These are phyloP conservation scores for Paramecium sexaurelia DNA, from an alignment of 73 alveolate species.

Conservation along the genomic window DNA sequence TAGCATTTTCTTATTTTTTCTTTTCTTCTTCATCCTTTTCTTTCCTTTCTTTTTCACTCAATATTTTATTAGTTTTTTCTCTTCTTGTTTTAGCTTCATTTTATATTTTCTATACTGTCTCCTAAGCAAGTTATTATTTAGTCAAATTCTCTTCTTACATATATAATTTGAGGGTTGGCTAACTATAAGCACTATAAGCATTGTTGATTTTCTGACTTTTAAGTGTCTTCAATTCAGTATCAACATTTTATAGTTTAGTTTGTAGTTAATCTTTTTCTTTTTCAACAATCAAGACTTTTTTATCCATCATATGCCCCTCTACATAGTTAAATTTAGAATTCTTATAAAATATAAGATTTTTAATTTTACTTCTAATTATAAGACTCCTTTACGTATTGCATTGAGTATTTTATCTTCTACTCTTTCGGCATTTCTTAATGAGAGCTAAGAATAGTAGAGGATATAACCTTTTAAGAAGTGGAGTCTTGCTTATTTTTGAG, in stretches of 20 bases:
- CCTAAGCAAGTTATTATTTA: not conserved
- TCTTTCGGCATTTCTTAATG: conserved; percentile 50
- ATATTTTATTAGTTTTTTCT: conserved; percentile 13
- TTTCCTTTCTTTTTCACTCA: not conserved
- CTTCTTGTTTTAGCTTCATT: conserved; percentile 24
- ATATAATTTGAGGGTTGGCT: conserved; percentile 25
- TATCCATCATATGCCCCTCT: conserved; percentile 58
- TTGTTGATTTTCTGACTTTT: conserved; percentile 44
- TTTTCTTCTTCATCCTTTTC: not conserved
- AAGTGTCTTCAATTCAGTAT: conserved; percentile 16
- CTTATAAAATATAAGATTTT: not conserved
- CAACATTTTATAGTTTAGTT: conserved; percentile 38
- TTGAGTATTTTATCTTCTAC: conserved; percentile 49
- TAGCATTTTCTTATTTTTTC: conserved; percentile 14
- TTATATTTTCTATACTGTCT: not conserved
- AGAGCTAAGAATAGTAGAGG: not conserved
- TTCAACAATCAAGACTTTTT: conserved; percentile 47
- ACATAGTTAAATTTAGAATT: conserved; percentile 52
- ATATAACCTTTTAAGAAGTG: not conserved
- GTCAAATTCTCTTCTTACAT: conserved; percentile 22
- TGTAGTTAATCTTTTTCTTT: conserved; percentile 37
- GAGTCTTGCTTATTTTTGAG: conserved; percentile 6
- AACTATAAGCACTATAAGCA: conserved; percentile 25
- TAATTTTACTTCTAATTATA: not conserved
- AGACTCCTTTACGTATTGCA: conserved; percentile 52